Percentiles rank a stretch among this genome's conserved stretches.
phyloP scores from a whole-genome alignment of 2,329 filamentous ascomycete genomes.

The Conoideocrella luteorostrata region DNA sequence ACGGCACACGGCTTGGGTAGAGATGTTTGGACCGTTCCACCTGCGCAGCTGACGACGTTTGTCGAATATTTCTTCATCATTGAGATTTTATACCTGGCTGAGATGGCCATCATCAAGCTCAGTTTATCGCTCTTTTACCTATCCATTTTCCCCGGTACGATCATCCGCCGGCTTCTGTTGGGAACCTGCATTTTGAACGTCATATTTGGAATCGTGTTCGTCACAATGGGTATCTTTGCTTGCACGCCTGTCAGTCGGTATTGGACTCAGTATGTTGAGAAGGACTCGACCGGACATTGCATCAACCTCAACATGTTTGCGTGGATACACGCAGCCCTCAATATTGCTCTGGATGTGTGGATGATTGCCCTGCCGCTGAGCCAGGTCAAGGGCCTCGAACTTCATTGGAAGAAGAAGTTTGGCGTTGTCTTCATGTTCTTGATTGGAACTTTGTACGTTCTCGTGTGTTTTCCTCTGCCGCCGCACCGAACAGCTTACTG shows the following conservation, averaged over 20 bases:
- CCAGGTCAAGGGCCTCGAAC: conserved; percentile 4
- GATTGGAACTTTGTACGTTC: conserved; percentile 9
- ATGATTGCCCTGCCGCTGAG: conserved; percentile 10
- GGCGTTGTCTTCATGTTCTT: conserved; percentile 9
- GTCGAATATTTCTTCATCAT: conserved; percentile 25
- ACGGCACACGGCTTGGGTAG: conserved; percentile 23
- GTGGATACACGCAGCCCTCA: conserved; percentile 4
- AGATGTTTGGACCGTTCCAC: conserved; percentile 27
- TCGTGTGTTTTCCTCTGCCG: too few relatives aligned
- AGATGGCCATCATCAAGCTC: conserved; percentile 31
- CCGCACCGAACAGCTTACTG: not conserved
- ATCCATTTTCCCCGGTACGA: conserved; percentile 29
- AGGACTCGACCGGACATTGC: conserved; percentile 1
- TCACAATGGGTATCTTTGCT: conserved; percentile 27
- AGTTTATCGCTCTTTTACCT: conserved; percentile 37
- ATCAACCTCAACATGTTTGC: conserved; percentile 9
- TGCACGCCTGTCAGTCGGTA: conserved; percentile 33
- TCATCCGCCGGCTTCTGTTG: conserved; percentile 25
- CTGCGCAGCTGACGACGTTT: conserved; percentile 17
- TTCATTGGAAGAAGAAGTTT: conserved; percentile 9
- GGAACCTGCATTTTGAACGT: conserved; percentile 24
- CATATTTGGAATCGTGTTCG: conserved; percentile 24
- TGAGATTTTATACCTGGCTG: conserved; percentile 24
- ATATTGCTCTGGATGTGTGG: conserved; percentile 7
- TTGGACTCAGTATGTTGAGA: conserved; percentile 35